phyloP scores from a whole-genome alignment of 176 grass and related monocot genomes.

The Oryza glumipatula region DNA sequence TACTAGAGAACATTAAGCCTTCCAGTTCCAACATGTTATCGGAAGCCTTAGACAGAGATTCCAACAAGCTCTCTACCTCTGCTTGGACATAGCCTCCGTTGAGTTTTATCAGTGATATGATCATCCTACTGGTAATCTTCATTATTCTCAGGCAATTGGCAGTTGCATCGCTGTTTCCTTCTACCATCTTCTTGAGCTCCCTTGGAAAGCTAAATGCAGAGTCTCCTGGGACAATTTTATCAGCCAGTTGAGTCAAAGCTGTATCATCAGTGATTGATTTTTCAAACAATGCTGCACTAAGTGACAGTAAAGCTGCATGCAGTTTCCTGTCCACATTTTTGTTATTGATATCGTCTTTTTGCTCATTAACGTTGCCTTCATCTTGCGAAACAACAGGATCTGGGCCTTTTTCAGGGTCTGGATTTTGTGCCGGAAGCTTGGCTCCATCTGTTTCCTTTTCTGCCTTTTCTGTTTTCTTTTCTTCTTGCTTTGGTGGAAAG shows the following conservation, averaged over 20 bases:
- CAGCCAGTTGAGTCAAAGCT: background rate
- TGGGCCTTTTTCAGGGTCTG: background rate
- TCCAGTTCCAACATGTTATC: background rate
- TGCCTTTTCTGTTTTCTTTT: background rate
- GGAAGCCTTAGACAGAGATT: constrained; percentile 17
- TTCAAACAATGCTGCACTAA: background rate
- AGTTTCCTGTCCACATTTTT: background rate
- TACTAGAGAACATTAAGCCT: background rate
- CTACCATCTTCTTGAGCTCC: background rate
- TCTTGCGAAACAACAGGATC: background rate
- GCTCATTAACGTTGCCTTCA: background rate
- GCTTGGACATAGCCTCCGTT: no score
- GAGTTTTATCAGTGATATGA: background rate
- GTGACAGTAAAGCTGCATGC: background rate
- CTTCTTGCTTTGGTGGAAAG: background rate
- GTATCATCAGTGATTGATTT: background rate
- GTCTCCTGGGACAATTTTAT: background rate
- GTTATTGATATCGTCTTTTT: background rate
- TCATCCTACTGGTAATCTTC: background rate
- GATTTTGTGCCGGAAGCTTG: background rate
- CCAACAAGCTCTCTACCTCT: background rate
- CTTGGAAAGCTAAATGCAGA: background rate
- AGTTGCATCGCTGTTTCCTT: background rate
- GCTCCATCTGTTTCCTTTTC: background rate
- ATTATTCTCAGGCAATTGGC: background rate